Conservation (phyloP, 2,329 filamentous ascomycete genomes). For the Epichloe sibirici region DNA sequence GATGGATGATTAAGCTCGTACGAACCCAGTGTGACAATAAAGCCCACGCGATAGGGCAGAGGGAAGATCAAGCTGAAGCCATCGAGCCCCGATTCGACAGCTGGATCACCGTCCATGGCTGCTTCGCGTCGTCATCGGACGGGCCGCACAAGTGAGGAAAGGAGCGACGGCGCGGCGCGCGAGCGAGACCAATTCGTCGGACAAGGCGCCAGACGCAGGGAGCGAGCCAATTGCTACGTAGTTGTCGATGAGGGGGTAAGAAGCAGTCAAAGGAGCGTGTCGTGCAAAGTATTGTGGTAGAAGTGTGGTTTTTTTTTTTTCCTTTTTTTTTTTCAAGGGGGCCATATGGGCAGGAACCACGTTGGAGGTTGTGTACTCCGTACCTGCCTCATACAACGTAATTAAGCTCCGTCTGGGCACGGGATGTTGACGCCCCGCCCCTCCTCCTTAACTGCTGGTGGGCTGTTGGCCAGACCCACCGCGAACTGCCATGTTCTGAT, state of each 20-base stretch:
- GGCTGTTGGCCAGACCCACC: too few species aligned
- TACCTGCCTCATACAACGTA: too few species aligned
- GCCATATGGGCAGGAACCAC: neutral
- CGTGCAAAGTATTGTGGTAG: neutral
- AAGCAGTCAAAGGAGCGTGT: neutral
- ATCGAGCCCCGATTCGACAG: constrained; percentile 62
- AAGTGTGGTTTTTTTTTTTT: neutral
- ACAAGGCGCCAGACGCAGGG: neutral
- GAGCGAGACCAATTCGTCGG: neutral
- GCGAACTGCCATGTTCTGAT: too few species aligned
- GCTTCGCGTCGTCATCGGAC: constrained; percentile 6
- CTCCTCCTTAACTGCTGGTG: too few species aligned
- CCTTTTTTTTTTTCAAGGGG: neutral
- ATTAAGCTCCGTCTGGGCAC: too few species aligned
- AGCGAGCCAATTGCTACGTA: neutral
- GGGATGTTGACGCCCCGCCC: too few species aligned
- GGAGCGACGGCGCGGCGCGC: neutral
- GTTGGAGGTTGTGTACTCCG: neutral
- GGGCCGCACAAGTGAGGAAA: neutral
- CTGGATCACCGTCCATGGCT: constrained; percentile 61
- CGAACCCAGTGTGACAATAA: constrained; percentile 74
- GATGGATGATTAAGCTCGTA: neutral
- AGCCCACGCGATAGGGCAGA: constrained; percentile 76
- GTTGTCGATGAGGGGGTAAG: too few species aligned
- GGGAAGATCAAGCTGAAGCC: constrained; percentile 78